phyloP scores from a whole-genome alignment of 495 filamentous ascomycete genomes.

The Penicillium simplicissimum region DNA sequence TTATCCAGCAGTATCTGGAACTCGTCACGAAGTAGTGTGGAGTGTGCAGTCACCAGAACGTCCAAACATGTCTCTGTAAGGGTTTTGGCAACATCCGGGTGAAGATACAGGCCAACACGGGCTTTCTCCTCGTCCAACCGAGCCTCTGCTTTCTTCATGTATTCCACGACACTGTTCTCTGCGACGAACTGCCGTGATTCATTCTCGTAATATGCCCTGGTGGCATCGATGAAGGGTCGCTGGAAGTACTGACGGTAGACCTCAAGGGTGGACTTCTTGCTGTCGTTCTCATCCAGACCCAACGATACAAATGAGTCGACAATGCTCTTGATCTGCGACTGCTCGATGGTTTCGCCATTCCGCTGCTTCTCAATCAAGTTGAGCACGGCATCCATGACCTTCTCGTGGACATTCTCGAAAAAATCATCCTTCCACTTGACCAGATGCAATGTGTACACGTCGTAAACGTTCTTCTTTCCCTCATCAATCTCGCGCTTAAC shows the following conservation, averaged over 20 bases:
- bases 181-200: slow-evolving; percentile 93
- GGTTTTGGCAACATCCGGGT: slow-evolving; percentile 78
- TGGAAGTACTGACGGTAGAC: slow-evolving; percentile 94
- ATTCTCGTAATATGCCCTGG: slow-evolving; percentile 79
- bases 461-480: slow-evolving; percentile 97
- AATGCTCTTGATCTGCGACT: slow-evolving; percentile 93
- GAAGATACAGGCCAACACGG: slow-evolving; percentile 88
- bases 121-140: slow-evolving; percentile 93
- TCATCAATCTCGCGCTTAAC: slow-evolving; percentile 99
- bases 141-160: slow-evolving; percentile 98
- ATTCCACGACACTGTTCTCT: slow-evolving; percentile 97
- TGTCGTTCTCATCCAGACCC: slow-evolving; percentile 90
- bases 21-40: slow-evolving; percentile 80
- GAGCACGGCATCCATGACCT: slow-evolving; percentile 93
- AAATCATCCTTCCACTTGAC: slow-evolving; percentile 93
- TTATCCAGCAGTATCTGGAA: slow-evolving; percentile 96
- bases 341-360: slow-evolving; percentile 97
- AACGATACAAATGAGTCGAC: slow-evolving; percentile 97
- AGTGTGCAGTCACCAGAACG: slow-evolving; percentile 87
- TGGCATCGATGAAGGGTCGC: slow-evolving; percentile 84
- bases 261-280: slow-evolving; percentile 89
- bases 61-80: slow-evolving; percentile 86
- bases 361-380: slow-evolving; percentile 97
- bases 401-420: slow-evolving; percentile 76
- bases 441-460: slow-evolving; percentile 95